Evolutionary conservation across 257 asterid species (phyloP), one percentile per base, ranked within the genome.

Genomic region (Lycium ferocissimum): DNA sequence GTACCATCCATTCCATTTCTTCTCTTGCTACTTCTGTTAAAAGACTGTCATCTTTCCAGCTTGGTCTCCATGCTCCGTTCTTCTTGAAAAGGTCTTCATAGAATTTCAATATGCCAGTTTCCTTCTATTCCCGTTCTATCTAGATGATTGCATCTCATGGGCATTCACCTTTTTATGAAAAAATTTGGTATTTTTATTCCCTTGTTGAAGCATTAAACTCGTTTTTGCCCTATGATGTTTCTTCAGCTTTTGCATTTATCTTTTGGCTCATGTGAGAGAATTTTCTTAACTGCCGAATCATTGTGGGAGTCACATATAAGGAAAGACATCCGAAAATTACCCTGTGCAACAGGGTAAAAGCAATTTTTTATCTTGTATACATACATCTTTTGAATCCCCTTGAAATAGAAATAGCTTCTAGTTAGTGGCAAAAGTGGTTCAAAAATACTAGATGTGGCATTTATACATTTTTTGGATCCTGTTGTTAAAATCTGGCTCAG

Each of bases 101-200:
- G 11, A 59, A 59, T 18, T 59, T 58, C 7, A 17, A 18, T 18
- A 5, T 58, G 6, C 22, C 65, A 58, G 22, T 4, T 58, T 58
- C 65, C 65, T 58, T 58, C 9, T 58, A 58, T 58, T 6, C 5
- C 10, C 20, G 5, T 58, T 18, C 22, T 58, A 2, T 18, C 6
- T n/a, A 61, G 38, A 37, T n/a, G 57, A 71, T 43, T 71, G 79
- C 18, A 43, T 71, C 80, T 72, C 38, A n/a, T 45, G 80, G 45
- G 80, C 54, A 45, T 45, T n/a, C 18, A 43, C 38, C 37, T 43
- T n/a, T 45, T 45, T 45, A n/a, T 72, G 38, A 72, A 47, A 6
- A 4, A 0, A 3, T 70, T 70, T n/a, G 54, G 79, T 40, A 17
- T n/a, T 45, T 18, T 43, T 70, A 15, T 17, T n/a, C 57, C 58